phyloP scores from a whole-genome alignment of 768 basidiomycete species.

The Lentinula lateritia region DNA sequence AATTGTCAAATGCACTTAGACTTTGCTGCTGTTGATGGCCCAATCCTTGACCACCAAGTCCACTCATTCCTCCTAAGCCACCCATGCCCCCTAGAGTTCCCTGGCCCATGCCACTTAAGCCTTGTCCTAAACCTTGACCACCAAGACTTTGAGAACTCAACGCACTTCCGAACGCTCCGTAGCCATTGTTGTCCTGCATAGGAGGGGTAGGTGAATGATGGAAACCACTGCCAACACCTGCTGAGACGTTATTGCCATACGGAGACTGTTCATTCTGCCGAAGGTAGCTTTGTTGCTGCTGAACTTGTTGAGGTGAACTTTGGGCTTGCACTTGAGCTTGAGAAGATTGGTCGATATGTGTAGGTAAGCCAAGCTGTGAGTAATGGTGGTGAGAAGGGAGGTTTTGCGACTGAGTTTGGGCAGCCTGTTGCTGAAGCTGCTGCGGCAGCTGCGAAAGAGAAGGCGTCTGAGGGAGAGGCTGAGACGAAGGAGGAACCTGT shows the following conservation, averaged over 20 bases:
- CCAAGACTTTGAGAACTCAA: conserved; percentile 13
- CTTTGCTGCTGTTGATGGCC: conserved; percentile 59
- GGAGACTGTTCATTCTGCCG: conserved; percentile 38
- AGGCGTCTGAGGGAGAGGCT: conserved; percentile 12
- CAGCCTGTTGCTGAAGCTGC: conserved; percentile 19
- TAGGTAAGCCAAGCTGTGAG: conserved; percentile 58
- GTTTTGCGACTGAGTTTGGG: conserved; percentile 17
- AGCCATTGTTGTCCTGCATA: conserved; percentile 58
- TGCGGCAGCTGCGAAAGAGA: conserved; percentile 18
- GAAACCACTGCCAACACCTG: conserved; percentile 43
- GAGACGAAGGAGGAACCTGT: conserved; percentile 8
- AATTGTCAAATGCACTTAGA: conserved; percentile 58
- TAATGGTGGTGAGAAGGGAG: conserved; percentile 48
- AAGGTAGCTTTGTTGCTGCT: conserved; percentile 47
- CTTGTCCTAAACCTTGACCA: conserved; percentile 1
- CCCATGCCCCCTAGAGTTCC: conserved; percentile 7
- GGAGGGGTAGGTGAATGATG: conserved; percentile 80
- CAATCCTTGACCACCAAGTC: conserved; percentile 25
- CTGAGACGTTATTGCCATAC: neutral
- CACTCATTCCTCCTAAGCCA: neutral
- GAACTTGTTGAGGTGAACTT: conserved; percentile 32
- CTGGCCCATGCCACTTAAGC: neutral
- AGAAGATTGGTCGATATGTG: conserved; percentile 58
- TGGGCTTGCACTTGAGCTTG: conserved; percentile 29
- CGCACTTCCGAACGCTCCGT: conserved; percentile 62